Evolutionary conservation across 2,329 filamentous ascomycete genomes (phyloP).

Genomic region (Pochonia chlamydosporia): DNA sequence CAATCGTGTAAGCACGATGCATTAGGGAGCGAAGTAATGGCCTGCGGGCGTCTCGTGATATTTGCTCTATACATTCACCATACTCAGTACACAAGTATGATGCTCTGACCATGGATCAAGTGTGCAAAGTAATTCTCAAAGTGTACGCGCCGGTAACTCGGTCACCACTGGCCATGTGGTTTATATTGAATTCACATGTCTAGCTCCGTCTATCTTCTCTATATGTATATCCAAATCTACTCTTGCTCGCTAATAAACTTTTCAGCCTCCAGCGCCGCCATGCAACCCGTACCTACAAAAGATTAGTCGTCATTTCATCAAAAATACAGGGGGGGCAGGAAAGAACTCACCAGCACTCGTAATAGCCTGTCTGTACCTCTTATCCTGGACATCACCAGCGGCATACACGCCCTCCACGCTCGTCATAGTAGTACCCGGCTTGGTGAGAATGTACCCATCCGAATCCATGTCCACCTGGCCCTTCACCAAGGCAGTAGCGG

Average conservation of each 20-base stretch:
- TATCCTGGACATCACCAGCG: constrained; percentile 96
- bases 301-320: constrained; percentile 13
- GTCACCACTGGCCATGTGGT: too few relatives aligned
- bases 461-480: constrained; percentile 81
- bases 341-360: constrained; percentile 79
- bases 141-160: too few relatives aligned
- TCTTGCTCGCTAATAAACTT: constrained; percentile 82
- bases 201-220: neutral
- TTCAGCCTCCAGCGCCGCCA: constrained; percentile 93
- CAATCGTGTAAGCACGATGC: neutral
- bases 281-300: constrained; percentile 73
- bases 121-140: too few relatives aligned
- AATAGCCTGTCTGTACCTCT: constrained; percentile 95
- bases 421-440: constrained; percentile 82
- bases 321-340: neutral
- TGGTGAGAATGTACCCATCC: constrained; percentile 87
- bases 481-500: constrained; percentile 85
- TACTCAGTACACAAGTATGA: too few relatives aligned
- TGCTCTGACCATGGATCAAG: too few relatives aligned
- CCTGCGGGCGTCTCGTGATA: neutral
- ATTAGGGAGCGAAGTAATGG: neutral
- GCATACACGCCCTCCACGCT: constrained; percentile 91
- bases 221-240: constrained; percentile 16
- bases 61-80: neutral
- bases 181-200: neutral